Evolutionary conservation across 345 rosid species (phyloP), one percentile per base, ranked within the genome.

Genomic region (Melaleuca quinquenervia): DNA sequence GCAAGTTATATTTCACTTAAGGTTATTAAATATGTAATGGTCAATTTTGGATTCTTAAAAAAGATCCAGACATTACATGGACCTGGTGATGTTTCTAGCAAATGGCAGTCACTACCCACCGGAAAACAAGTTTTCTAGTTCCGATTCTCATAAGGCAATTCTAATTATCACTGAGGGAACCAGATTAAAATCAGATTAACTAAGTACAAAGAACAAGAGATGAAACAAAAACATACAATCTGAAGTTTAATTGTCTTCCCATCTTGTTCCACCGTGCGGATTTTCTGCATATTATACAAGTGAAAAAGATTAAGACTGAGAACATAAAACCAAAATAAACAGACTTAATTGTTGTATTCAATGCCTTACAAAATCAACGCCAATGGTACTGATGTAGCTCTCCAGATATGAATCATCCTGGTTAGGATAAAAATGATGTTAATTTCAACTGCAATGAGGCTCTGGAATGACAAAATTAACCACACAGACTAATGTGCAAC

Each of bases 341-440:
- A 85, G 53, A 70, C n/a, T 45, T 11, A 55, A 64, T 45, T 24
- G 36, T 29, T 6, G 21, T 26, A 62, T 50, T 70, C 29, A 44
- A 50, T 85, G 82, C 64, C 98, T 95, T 91, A 95, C 98, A 90
- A 97, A 95, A 89, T 96, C 98, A 55, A 97, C 98, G 48, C 99
- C 98, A 70, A 94, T 96, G 50, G 98, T 97, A 89, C 99, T 95
- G 87, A 95, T 97, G 85, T 96, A 96, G 91, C 97, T 96, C 87
- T 97, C 98, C 91, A 95, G 90, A 86, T 97, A 97, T 0, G 98
- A 96, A 93, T 96, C 98, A 87, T 97, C 99, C 98, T 96, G 94
- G 82, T 60, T 64, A 52, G 53, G 49, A 83, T 60, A 74, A 48
- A 32, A 41, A 41, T 20, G 14, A 58, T 11, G 82, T 85, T 8